Percentiles rank a stretch among this genome's conserved stretches.
Conservation (phyloP, 2,329 filamentous ascomycete genomes). For the Diaporthe sp. region DNA sequence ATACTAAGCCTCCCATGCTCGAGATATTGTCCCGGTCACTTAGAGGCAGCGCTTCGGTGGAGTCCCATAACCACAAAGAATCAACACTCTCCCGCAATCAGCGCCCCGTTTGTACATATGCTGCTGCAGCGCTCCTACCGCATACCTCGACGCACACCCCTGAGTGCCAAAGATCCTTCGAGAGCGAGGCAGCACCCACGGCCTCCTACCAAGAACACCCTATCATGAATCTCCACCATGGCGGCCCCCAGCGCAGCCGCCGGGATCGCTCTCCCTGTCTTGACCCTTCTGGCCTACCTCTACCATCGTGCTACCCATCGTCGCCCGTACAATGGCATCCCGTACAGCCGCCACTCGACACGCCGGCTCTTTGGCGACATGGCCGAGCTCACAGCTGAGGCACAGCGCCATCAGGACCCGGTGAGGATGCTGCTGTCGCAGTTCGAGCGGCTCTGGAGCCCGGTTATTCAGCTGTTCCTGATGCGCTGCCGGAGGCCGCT, state of each 20-base stretch:
- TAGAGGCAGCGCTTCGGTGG: not conserved
- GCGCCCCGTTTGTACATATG: not conserved
- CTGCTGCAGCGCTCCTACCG: not conserved
- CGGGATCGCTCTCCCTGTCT: constrained; percentile 24
- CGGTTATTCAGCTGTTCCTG: constrained; percentile 28
- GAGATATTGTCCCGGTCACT: not conserved
- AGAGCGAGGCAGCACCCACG: not conserved
- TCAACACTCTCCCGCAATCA: not conserved
- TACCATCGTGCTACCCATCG: constrained; percentile 34
- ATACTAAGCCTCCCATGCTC: not conserved
- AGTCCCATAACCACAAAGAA: constrained; percentile 3
- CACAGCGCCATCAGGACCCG: constrained; percentile 5
- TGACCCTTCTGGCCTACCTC: constrained; percentile 19
- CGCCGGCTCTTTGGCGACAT: constrained; percentile 38
- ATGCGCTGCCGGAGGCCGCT: constrained; percentile 40
- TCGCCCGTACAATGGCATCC: constrained; percentile 35
- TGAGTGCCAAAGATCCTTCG: not conserved
- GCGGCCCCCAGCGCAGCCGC: constrained; percentile 7
- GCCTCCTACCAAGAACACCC: too few species aligned
- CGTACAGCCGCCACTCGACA: constrained; percentile 36
- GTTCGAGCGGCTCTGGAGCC: constrained; percentile 19
- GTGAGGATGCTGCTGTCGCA: constrained; percentile 26
- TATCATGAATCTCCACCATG: constrained; percentile 25
- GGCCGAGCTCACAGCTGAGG: constrained; percentile 30
- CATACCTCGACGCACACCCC: not conserved